These are phyloP conservation scores for Candida argentea DNA, from an alignment of 805 yeast species.

Conservation along the genomic window DNA sequence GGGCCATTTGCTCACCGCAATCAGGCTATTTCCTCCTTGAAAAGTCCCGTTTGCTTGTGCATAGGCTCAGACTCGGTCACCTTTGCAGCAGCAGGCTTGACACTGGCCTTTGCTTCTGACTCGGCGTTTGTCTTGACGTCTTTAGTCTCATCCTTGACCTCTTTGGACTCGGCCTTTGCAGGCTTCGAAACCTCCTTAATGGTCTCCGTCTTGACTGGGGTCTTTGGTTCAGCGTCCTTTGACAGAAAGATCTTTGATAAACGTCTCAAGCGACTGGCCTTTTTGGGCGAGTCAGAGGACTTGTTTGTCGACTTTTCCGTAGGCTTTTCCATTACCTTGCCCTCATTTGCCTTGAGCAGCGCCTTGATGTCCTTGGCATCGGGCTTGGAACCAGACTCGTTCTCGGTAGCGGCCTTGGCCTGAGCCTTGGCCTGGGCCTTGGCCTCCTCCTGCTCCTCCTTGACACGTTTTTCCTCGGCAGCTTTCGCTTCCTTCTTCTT, in stretches of 20 bases:
- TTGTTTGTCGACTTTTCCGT: too few relatives aligned
- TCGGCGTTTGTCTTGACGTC: conserved; percentile 5
- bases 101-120: conserved; percentile 3
- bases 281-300: conserved; percentile 2
- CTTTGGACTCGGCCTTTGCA: conserved; percentile 1
- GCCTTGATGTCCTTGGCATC: conserved; percentile 3
- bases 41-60: too few relatives aligned
- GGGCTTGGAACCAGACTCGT: conserved; percentile 3
- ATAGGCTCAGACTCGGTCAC: neutral
- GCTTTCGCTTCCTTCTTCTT: conserved; percentile 5
- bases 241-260: too few relatives aligned
- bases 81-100: conserved; percentile 2
- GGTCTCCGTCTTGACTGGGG: conserved; percentile 1
- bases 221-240: conserved; percentile 2
- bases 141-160: neutral
- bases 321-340: too few relatives aligned
- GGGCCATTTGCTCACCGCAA: too few relatives aligned
- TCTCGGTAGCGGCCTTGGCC: conserved; percentile 3
- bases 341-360: conserved; percentile 5
- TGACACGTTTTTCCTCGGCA: conserved; percentile 7
- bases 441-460: conserved; percentile 4
- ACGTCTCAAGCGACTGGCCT: conserved; percentile 9
- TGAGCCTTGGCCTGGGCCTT: conserved; percentile 4
- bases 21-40: conserved; percentile 35
- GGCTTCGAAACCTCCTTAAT: conserved; percentile 1